Conservation (phyloP, 305 asterid species). For the Solanum hybrid region DNA sequence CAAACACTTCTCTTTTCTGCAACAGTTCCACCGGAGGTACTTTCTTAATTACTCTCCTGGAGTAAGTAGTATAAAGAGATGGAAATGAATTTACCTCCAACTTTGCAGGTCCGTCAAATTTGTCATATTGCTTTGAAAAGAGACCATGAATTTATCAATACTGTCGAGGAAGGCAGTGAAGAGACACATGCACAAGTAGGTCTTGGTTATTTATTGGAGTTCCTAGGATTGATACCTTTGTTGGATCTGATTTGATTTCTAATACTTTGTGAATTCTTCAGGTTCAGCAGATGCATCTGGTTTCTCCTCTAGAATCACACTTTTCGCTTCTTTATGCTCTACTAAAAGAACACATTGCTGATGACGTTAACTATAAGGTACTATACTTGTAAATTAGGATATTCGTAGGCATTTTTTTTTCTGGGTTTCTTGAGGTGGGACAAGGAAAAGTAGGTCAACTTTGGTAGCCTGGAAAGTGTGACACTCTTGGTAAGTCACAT, state of each 20-base stretch:
- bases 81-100: background rate
- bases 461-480: background rate
- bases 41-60: background rate
- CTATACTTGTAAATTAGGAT: background rate
- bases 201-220: background rate
- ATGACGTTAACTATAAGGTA: conserved; percentile 89
- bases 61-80: background rate
- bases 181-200: conserved; percentile 88
- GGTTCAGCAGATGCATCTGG: conserved; percentile 79
- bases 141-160: conserved; percentile 83
- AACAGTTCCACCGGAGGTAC: conserved; percentile 80
- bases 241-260: background rate
- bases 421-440: background rate
- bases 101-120: conserved; percentile 78
- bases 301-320: conserved; percentile 75
- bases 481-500: background rate
- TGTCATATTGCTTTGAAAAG: conserved; percentile 86
- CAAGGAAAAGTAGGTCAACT: background rate
- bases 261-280: conserved; percentile 23
- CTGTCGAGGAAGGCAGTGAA: conserved; percentile 88
- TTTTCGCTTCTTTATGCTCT: conserved; percentile 63
- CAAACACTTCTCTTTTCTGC: conserved; percentile 97
- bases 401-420: background rate
- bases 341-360: conserved; percentile 75
- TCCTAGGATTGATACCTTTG: background rate